Base-by-base conservation (phyloP, 2,329 filamentous ascomycete genomes). In the Pezicula rhizophila region DNA sequence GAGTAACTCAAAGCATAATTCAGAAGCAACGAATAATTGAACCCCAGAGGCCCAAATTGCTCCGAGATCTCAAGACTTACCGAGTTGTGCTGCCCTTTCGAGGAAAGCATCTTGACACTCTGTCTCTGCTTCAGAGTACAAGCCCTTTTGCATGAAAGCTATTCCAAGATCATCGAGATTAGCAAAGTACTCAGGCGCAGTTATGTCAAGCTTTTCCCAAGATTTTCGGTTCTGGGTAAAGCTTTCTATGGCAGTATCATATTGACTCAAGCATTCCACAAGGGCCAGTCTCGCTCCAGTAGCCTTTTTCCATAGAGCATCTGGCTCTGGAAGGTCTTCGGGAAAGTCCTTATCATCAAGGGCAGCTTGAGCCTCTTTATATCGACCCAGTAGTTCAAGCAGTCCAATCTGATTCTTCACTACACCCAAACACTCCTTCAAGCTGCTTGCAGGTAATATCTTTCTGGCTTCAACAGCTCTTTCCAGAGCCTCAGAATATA, bases 241-340 rank as follows among this genome's bases (percentile, higher is more conserved):
- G 10, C 49, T 45, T 14, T 54, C 43, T 11, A 57, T 45, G 4
- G 52, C 46, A 2, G 54, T 45, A 41, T 60, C 49, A 31, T 54
- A 57, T 25, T 46, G 51, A 42, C 55, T 52, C 14, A 51, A 50
- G 46, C 58, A 56, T 31, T 59, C 57, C 5, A 50, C 54, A 38
- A 53, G 46, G 28, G 57, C 56, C 28, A 57, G 34, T 33, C 53
- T 57, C 12, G 52, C 58, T 39, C 54, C 51, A 48, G 58, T 56
- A 31, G 53, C 50, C 23, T 55, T 56, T 49, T 59, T 60, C 58
- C 58, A 59, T n/a, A 58, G 46, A 8, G 41, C 37, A 31, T 42
- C 50, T 26, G 47, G 47, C 31, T 52, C 41, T 2, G 49, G 46
- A 2, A 51, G 45, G 28, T 55, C 51, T n/a, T 45, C 47, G 15